Conservation (phyloP, 1,284 basidiomycete species). For the Puccinia coronata region DNA sequence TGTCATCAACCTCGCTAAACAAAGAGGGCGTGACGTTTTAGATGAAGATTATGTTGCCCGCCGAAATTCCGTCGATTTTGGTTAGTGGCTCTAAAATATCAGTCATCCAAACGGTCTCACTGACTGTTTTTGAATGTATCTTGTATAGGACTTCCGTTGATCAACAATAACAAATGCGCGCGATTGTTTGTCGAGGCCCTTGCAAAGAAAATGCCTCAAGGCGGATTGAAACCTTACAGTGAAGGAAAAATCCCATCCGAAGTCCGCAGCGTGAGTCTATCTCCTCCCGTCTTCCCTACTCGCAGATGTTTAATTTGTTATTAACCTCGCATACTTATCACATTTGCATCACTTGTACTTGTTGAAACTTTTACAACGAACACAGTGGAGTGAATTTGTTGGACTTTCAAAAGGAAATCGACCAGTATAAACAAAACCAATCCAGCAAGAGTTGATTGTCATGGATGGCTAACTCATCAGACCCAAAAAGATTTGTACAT, state of each 20-base stretch:
- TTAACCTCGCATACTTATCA: not conserved
- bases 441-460: not conserved
- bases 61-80: slow-evolving; percentile 63
- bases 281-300: not conserved
- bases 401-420: slow-evolving; percentile 39
- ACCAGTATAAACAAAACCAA: slow-evolving; percentile 30
- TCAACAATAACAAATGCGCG: slow-evolving; percentile 89
- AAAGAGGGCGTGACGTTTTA: slow-evolving; percentile 73
- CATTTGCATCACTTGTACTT: no score
- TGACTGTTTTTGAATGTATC: slow-evolving; percentile 42
- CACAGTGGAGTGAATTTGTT: slow-evolving; percentile 50
- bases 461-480: slow-evolving; percentile 3
- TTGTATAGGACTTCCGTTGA: slow-evolving; percentile 65
- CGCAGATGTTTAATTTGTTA: not conserved
- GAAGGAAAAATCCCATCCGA: slow-evolving; percentile 92
- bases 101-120: not conserved
- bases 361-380: not conserved
- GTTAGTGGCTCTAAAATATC: not conserved
- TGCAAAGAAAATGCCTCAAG: slow-evolving; percentile 80
- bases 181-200: slow-evolving; percentile 88
- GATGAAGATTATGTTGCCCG: slow-evolving; percentile 98
- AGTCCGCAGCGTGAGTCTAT: slow-evolving; percentile 62
- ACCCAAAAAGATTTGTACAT: not conserved
- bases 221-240: slow-evolving; percentile 76
- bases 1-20: slow-evolving; percentile 88